Evolutionary conservation across 192 early-diverging fungal species (phyloP), one percentile per base, ranked within the genome.

Genomic region (Mortierella hygrophila): DNA sequence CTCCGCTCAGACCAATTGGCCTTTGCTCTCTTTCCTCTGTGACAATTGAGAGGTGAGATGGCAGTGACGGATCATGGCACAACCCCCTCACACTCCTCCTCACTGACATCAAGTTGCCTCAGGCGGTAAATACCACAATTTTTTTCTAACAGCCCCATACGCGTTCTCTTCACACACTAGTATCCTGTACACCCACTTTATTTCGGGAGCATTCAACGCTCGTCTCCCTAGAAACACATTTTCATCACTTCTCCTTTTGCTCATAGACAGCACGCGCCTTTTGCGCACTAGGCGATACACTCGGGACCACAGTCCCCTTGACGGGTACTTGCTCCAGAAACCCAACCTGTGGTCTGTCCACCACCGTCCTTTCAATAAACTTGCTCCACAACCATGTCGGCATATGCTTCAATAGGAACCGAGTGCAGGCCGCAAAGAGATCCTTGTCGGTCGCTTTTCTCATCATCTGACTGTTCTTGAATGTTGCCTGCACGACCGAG

Each of bases 401-500:
- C 11, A 63, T 4, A 63, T 63, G 26, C 0, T 23, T 8, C 3
- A 63, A 29, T 1, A 63, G 1, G 2, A 63, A 32, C 13, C 60
- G 60, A 63, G 26, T 32, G 11, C 0, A 32, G 0, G 29, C 15
- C 26, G 29, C 60, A 29, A 63, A 29, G 11, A 63, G 8, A 6
- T 29, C 60, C 29, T 29, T 63, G 26, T 63, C 60, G 26, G 60
- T 32, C 26, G 10, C 60, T 23, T 63, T 63, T 11, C 60, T 63
- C 29, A 63, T 63, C 60, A 63, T 63, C 26, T 63, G 60, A 9
- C 77, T 79, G 20, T 47, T 79, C 10, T 79, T 70, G 41, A 55
- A 77, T 4, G 60, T 47, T 9, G 47, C 49, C 49, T 79, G 70
- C 23, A 49, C 70, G 57, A 80, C 42, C 0, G 70, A 72, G 26